These are phyloP conservation scores for Starmerella vitae DNA, from an alignment of 805 yeast species.

Conservation along the genomic window DNA sequence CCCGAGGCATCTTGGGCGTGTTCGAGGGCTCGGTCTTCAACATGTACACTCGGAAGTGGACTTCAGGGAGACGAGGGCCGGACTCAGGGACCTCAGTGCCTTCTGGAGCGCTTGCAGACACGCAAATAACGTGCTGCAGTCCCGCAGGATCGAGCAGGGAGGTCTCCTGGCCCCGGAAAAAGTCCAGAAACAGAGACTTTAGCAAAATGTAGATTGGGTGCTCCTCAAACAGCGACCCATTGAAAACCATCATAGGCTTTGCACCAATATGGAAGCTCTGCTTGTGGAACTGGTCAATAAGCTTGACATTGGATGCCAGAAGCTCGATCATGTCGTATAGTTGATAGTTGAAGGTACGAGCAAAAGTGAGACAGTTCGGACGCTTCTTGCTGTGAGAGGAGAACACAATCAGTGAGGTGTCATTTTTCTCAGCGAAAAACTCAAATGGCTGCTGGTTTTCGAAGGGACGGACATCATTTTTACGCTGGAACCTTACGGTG, in stretches of 20 bases:
- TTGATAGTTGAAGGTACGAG: conserved; percentile 80
- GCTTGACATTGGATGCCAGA: conserved; percentile 45
- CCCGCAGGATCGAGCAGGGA: conserved; percentile 88
- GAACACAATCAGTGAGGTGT: conserved; percentile 68
- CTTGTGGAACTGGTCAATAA: conserved; percentile 67
- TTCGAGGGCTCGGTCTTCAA: conserved; percentile 60
- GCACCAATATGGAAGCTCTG: conserved; percentile 74
- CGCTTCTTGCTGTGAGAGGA: conserved; percentile 77
- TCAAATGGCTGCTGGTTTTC: conserved; percentile 78
- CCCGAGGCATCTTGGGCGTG: conserved; percentile 75
- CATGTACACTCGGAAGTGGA: conserved; percentile 83
- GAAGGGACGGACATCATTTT: conserved; percentile 82
- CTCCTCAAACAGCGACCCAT: conserved; percentile 80
- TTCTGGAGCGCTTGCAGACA: conserved; percentile 41
- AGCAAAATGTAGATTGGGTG: conserved; percentile 76
- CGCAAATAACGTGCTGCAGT: conserved; percentile 74
- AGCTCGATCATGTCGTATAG: conserved; percentile 91
- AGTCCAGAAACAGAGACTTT: conserved; percentile 79
- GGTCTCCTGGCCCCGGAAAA: conserved; percentile 76
- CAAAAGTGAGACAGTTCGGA: conserved; percentile 78
- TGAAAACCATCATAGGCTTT: conserved; percentile 88
- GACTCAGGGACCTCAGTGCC: conserved; percentile 52
- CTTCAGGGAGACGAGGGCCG: conserved; percentile 55
- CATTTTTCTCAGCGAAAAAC: conserved; percentile 91
- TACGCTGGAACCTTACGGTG: conserved; percentile 71